A percentile compares a stretch with the other conserved stretches of the same genome.
Evolutionary conservation across 768 basidiomycete genomes (phyloP).

Genomic region (Lactarius hatsudake): DNA sequence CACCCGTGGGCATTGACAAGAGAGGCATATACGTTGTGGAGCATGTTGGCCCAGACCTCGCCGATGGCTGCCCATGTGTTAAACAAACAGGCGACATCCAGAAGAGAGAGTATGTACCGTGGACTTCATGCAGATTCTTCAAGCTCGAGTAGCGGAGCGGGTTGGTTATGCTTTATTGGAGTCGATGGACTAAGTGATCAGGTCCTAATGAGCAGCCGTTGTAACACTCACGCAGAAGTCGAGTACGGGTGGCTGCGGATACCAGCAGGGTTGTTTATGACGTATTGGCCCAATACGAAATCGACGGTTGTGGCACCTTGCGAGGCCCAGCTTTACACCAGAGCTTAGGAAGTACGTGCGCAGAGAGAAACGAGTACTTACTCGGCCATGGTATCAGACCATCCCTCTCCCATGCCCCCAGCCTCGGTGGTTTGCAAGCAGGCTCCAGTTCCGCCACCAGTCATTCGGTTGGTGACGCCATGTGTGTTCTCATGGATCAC

Average conservation of each 20-base stretch:
- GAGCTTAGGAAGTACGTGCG: constrained; percentile 11
- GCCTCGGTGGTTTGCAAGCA: constrained; percentile 64
- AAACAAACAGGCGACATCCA: background rate
- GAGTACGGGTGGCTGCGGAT: constrained; percentile 61
- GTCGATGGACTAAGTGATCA: constrained; percentile 3
- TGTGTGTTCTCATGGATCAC: constrained; percentile 47
- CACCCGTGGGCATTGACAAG: constrained; percentile 33
- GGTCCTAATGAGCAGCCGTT: constrained; percentile 29
- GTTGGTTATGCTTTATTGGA: constrained; percentile 34
- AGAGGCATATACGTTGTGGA: constrained; percentile 38
- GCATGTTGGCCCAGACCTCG: constrained; percentile 53
- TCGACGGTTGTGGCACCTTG: constrained; percentile 38
- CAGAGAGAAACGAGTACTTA: background rate
- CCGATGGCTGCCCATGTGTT: constrained; percentile 43
- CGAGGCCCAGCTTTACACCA: constrained; percentile 36
- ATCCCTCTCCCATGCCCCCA: constrained; percentile 71
- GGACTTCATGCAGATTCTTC: constrained; percentile 42
- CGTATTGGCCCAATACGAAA: constrained; percentile 50
- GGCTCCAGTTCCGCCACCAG: constrained; percentile 53
- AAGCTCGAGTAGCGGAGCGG: constrained; percentile 45
- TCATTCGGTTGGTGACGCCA: constrained; percentile 41
- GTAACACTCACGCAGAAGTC: constrained; percentile 43
- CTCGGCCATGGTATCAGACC: constrained; percentile 47
- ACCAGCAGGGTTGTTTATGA: constrained; percentile 48
- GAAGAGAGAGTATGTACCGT: constrained; percentile 36